These are phyloP conservation scores for Globisporangium acanthophoron DNA, from an alignment of 352 stramenopile genomes.

Conservation along the genomic window DNA sequence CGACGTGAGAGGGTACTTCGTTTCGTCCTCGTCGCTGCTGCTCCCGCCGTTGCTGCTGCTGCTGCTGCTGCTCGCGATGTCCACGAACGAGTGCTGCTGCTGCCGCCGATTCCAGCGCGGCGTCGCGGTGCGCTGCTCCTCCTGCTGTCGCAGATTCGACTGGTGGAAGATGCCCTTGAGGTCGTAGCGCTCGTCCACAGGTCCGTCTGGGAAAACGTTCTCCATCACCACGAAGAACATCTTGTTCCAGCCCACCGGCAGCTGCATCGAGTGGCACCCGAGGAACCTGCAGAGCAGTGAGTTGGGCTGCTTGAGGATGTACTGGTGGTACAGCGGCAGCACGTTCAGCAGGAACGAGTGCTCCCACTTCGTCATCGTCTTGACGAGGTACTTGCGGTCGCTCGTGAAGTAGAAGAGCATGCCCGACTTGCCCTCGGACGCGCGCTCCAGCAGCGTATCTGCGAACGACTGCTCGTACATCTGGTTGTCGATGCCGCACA, in stretches of 20 bases:
- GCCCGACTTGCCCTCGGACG: slow-evolving; percentile 80
- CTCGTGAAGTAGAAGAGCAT: slow-evolving; percentile 89
- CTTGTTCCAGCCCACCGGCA: slow-evolving; percentile 86
- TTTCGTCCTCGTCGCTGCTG: slow-evolving; percentile 5
- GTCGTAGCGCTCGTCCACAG: slow-evolving; percentile 77
- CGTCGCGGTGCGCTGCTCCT: slow-evolving; percentile 29
- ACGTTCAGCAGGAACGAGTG: slow-evolving; percentile 80
- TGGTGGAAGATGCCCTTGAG: slow-evolving; percentile 82
- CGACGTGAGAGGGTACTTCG: neutral
- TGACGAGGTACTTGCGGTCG: slow-evolving; percentile 81
- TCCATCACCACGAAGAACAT: slow-evolving; percentile 91
- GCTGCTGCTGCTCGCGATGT: slow-evolving; percentile 8
- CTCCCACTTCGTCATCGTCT: slow-evolving; percentile 88
- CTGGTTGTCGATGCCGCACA: slow-evolving; percentile 70
- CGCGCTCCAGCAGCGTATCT: slow-evolving; percentile 74
- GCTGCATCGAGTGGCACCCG: slow-evolving; percentile 84
- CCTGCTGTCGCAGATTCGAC: slow-evolving; percentile 40
- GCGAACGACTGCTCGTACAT: slow-evolving; percentile 84
- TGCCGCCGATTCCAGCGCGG: slow-evolving; percentile 22
- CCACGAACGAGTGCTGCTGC: slow-evolving; percentile 1
- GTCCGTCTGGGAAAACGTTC: slow-evolving; percentile 76
- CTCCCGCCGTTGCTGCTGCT: slow-evolving; percentile 17
- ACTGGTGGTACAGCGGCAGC: slow-evolving; percentile 80
- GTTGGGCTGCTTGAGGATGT: slow-evolving; percentile 77
- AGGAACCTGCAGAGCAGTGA: slow-evolving; percentile 78